Base-by-base conservation (phyloP, 2,329 filamentous ascomycete species). In the Diaporthe australafricana region DNA sequence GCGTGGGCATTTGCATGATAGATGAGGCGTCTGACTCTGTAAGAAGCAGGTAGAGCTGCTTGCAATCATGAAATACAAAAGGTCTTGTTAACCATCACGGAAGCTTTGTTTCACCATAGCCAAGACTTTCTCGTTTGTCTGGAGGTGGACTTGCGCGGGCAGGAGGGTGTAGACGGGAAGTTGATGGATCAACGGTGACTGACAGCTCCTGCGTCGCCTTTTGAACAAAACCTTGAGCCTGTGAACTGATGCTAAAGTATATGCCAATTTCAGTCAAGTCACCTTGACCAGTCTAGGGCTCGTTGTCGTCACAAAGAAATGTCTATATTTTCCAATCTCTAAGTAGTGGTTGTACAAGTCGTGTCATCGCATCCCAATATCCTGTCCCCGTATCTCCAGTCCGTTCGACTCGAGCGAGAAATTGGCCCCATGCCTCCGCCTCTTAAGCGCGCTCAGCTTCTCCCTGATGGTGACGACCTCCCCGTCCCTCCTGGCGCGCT, bases 391-490 rank as follows among this genome's bases (percentile, higher is more conserved):
- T 16, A 7, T 22, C 45, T 38, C 47, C 38, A 42, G 60, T 17
- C 32, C 20, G 8, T 32, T 25, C 3, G 45, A 16, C 17, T 14
- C 12, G 57, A 27, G 16, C n/a, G 68, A 52, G 55, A 66, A 45
- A 14, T 47, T 30, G 14, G 72, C 71, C 0, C 63, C 71, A 0
- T 70, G 52, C 60, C 80, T 77, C 72, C 81, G 79, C 63, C 79
- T 80, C 75, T 75, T 83, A 12, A 86, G 63, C 32, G 82, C 82
- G 5, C 76, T 77, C 79, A 82, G 81, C 76, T 86, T 87, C 48
- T 84, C 84, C 16, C 79, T 77, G 27, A 87, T 73, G 0, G 83
- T 85, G 9, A 88, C 80, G 2, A 83, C 74, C 75, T 87, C 84
- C 3, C 85, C 86, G 27, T 84, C 82, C 12, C 80, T 78, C 8